Base-by-base conservation (phyloP, 2,329 filamentous ascomycete genomes). In the Ceratocystiopsis minuta region DNA sequence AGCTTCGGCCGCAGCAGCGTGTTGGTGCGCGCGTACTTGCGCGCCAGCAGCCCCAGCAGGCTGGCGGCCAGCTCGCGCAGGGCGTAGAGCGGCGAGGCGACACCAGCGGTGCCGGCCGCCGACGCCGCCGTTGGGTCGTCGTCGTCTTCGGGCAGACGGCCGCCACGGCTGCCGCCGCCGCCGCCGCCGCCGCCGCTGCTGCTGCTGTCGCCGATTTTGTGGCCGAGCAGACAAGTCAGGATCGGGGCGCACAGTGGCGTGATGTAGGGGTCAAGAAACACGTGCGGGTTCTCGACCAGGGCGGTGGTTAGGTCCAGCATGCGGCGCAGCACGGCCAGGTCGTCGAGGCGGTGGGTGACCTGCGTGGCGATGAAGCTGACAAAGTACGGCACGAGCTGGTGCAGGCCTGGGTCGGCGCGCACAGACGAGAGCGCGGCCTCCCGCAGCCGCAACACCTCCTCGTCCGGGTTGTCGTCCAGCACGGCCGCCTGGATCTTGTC, bases 341-440 rank as follows among this genome's bases (percentile, higher is more conserved):
- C 83, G 60, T 93, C 87, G 49, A 94, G 71, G 50, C 79, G 81
- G 58, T 98, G 90, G 1, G 90, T 96, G 40, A 98, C 85, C 60
- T 94, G 90, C 57, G 95, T 88, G 16, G 86, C 80, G 53, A 96
- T 81, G 58, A 94, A 96, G 57, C 92, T 86, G 45, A 94, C 80
- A 53, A 96, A 95, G 61, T 98, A 98, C 0, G 90, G 90, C 24
- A 94, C 78, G 11, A 98, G 74, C 60, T 98, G 90, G 57, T 98
- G 90, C 34, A 96, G 72, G 34, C 88, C 88, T 0, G 90, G 86
- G 54, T 98, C 90, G 44, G 85, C 81, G 39, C 80, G 72, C 18
- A 98, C 74, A 20, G 84, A 92, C 41, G 83, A 80, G 32, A 95
- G 70, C 0, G 85, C 90, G 0, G 90, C 86, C 39, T 80, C 75